These are phyloP conservation scores for Eucalyptus sp. DNA, from an alignment of 345 rosid genomes.

Conservation along the genomic window DNA sequence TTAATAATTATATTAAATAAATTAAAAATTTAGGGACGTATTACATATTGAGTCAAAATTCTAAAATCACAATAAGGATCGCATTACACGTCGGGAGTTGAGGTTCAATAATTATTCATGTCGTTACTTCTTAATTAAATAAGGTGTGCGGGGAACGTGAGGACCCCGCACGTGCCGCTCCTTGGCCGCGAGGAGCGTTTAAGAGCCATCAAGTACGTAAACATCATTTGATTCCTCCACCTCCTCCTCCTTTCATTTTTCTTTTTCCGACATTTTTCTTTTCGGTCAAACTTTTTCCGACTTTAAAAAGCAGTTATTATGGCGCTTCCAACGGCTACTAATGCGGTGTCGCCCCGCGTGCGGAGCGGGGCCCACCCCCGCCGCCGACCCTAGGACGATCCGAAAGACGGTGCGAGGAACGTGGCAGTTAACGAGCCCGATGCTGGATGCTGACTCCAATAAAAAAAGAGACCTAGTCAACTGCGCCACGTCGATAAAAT, in stretches of 20 bases:
- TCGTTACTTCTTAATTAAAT: neutral
- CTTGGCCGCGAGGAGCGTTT: neutral
- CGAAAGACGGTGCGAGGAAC: neutral
- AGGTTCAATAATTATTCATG: rapidly evolving
- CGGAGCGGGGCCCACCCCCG: neutral
- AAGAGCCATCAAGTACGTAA: neutral
- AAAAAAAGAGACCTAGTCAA: neutral
- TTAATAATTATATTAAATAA: rapidly evolving
- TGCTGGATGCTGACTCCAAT: neutral
- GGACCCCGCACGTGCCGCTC: neutral
- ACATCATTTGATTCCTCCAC: neutral
- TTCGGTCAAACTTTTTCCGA: neutral
- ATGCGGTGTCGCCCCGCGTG: neutral
- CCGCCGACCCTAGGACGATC: neutral
- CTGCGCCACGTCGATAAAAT: neutral
- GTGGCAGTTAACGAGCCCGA: neutral
- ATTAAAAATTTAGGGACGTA: rapidly evolving
- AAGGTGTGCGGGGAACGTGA: neutral
- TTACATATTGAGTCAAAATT: rapidly evolving
- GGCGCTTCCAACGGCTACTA: neutral
- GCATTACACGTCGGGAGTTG: rapidly evolving
- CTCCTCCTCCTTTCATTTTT: neutral
- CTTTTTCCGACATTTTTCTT: neutral
- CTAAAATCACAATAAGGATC: rapidly evolving
- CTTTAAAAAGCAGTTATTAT: neutral